Evolutionary conservation across 2,329 filamentous ascomycete genomes (phyloP).

Genomic region (Neodidymelliopsis sp.): DNA sequence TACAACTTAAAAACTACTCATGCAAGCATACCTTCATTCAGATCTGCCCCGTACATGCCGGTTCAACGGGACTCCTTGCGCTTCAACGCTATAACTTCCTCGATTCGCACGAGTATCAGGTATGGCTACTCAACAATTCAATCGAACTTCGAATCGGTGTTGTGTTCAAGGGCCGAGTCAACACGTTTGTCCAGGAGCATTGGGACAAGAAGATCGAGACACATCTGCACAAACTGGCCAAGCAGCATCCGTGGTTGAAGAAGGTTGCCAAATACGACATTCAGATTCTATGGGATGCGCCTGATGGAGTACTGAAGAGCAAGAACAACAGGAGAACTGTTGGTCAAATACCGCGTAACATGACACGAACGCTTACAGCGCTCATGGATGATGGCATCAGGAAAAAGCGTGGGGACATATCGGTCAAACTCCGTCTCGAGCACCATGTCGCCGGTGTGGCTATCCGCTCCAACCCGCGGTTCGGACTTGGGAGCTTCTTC

Average conservation of each 20-base stretch:
- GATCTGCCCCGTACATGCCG: slow-evolving; percentile 34
- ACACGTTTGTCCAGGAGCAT: slow-evolving; percentile 36
- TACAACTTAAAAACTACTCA: slow-evolving; percentile 32
- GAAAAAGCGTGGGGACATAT: slow-evolving; percentile 23
- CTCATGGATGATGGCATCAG: slow-evolving; percentile 24
- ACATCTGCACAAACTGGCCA: slow-evolving; percentile 34
- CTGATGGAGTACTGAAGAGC: slow-evolving; percentile 24
- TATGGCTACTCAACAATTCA: slow-evolving; percentile 30
- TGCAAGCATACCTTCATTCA: slow-evolving; percentile 36
- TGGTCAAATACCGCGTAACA: slow-evolving; percentile 26
- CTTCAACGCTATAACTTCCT: slow-evolving; percentile 26
- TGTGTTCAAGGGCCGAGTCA: slow-evolving; percentile 34
- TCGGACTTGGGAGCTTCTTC: slow-evolving; percentile 27
- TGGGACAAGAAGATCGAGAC: slow-evolving; percentile 37
- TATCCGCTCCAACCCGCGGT: slow-evolving; percentile 10
- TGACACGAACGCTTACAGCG: slow-evolving; percentile 26
- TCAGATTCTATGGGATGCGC: slow-evolving; percentile 34
- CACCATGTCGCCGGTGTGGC: slow-evolving; percentile 20
- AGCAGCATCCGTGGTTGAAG: slow-evolving; percentile 33
- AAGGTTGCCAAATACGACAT: slow-evolving; percentile 36
- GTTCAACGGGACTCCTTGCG: slow-evolving; percentile 30
- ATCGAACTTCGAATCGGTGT: slow-evolving; percentile 31
- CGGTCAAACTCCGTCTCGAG: slow-evolving; percentile 22
- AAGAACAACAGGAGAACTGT: slow-evolving; percentile 25
- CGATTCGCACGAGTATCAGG: slow-evolving; percentile 38